Percentiles rank a stretch among this genome's conserved stretches.
These are phyloP conservation scores for Stylosanthes scabra DNA, from an alignment of 331 rosid genomes.

Conservation along the genomic window DNA sequence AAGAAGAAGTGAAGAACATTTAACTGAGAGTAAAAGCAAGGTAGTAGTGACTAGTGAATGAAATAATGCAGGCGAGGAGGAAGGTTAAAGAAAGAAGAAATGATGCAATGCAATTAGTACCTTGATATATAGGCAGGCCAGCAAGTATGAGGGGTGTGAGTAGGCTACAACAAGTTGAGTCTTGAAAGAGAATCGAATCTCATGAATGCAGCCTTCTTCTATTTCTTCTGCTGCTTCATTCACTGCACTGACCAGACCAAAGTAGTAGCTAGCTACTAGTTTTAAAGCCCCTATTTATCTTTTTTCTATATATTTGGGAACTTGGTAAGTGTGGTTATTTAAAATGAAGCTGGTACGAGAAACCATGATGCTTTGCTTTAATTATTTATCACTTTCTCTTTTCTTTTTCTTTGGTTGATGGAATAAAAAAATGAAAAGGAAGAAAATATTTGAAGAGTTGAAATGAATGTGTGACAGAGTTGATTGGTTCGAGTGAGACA, in stretches of 20 bases:
- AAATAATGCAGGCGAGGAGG: neutral
- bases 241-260: neutral
- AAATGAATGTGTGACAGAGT: too few relatives aligned
- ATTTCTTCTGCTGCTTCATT: too few relatives aligned
- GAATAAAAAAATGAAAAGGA: neutral
- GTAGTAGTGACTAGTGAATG: neutral
- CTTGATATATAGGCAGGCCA: conserved; percentile 20
- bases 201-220: conserved; percentile 26
- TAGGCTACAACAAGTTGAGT: conserved; percentile 7
- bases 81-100: conserved; percentile 9
- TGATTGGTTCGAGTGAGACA: conserved; percentile 28
- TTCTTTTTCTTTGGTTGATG: conserved; percentile 34
- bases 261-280: neutral
- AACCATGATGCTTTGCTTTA: conserved; percentile 37
- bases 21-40: conserved; percentile 5
- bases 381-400: neutral
- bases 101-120: conserved; percentile 10
- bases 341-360: conserved; percentile 47
- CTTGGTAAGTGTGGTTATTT: conserved; percentile 35
- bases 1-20: too few relatives aligned
- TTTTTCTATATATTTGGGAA: neutral
- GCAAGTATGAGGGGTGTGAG: neutral
- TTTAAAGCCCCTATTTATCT: neutral
- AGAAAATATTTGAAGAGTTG: neutral
- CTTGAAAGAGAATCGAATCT: neutral